Base-by-base conservation (phyloP, 2,329 filamentous ascomycete genomes). In the Penicillium sp. region DNA sequence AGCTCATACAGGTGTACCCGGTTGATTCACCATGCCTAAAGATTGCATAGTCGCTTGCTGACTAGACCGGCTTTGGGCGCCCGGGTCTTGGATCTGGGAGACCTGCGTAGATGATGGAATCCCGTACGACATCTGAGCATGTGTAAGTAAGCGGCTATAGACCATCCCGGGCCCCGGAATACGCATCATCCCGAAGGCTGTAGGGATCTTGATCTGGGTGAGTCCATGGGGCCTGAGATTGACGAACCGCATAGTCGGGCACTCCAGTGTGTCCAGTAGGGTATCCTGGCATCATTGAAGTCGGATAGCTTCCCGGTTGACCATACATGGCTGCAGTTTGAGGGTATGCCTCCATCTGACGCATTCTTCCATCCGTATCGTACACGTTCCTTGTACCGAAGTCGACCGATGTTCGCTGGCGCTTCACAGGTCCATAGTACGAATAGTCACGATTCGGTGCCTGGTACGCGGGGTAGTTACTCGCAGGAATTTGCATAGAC, bases 371-470 rank as follows among this genome's bases (percentile, higher is more conserved):
- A 49, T 79, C 76, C 3, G 69, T 47, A 31, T 79, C 76, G 60
- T 77, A 78, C 29, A 79, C 67, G 48, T 66, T 66, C 59, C 75
- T 71, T 13, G 68, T 69, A 19, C 75, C 74, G 66, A 74, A 74
- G 45, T 79, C 77, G 9, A 78, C 68, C 4, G 77, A 78, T 17
- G 76, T 78, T 26, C 77, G 76, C 61, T 76, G 71, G 21, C 77
- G 76, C 61, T 79, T 79, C 48, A 73, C 69, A 2, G 77, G 71
- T 30, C 65, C 69, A 52, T 76, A 76, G 56, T 76, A 77, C 15
- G 67, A 60, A 54, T 78, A 79, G 50, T 79, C 77, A 63, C 73
- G 64, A 58, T 61, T 65, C 21, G 74, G 48, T 30, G 73, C 56
- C 19, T 76, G 71, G 62, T 78, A 78, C 6, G 71, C 72, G 23